Evolutionary conservation across 208 protist species (phyloP), one percentile per base, ranked within the genome.

Genomic region (Trypanosoma avium): DNA sequence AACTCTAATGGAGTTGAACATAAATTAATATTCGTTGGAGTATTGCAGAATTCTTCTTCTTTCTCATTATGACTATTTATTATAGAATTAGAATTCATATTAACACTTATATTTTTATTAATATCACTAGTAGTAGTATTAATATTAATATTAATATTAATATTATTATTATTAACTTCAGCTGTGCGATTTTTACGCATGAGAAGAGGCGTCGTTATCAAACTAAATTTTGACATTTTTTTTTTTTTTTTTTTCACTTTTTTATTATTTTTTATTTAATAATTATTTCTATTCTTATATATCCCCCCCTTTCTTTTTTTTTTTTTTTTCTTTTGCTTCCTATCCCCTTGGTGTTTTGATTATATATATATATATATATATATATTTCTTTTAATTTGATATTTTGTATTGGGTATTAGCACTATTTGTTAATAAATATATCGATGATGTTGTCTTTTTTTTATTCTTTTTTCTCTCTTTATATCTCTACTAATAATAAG

Each of bases 331-430:
- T 71, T 60, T 53, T 17, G 58, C 21, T 60, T 12, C 3, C 43
- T 26, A 17, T 36, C 32, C 6, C 26, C 35, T 43, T 43, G 10
- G 17, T 12, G 22, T 54, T 32, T 32, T n/a, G 30, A 21, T 21
- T 49, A 49, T 49, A 49, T 49, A 49, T 49, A n/a, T 49, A 49
- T 49, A 49, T 49, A 49, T 49, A 49, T 49, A 49, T 49, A 49
- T 49, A 49, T 17, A 19, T 5, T 27, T 49, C 8, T 49, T n/a
- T n/a, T 43, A 43, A 15, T n/a, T 43, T n/a, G 9, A n/a, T 43
- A 43, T 15, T 15, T 15, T 43, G 9, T 43, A n/a, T 9, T 43
- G 9, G 15, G 12, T n/a, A 43, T 15, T 43, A n/a, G 12, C 38
- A 15, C 15, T 43, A 43, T 9, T 15, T n/a, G n/a, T n/a, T n/a